These are phyloP conservation scores for Fomitopsis pinicola DNA, from an alignment of 1,284 basidiomycete species.

Conservation along the genomic window DNA sequence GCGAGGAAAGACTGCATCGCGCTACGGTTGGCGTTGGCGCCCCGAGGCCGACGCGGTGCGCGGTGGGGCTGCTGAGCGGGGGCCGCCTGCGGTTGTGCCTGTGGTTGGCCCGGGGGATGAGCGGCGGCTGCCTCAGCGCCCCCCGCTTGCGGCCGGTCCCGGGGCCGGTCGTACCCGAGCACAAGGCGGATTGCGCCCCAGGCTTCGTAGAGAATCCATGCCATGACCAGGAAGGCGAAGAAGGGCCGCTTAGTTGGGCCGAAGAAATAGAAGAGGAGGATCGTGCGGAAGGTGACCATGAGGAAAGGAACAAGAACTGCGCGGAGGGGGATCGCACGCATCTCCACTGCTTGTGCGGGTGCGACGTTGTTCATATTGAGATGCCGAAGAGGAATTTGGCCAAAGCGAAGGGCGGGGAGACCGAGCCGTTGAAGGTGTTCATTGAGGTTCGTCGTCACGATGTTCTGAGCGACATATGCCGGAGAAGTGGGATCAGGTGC, in stretches of 20 bases:
- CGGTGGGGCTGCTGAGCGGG: background rate
- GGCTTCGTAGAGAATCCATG: constrained; percentile 73
- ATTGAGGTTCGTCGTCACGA: constrained; percentile 44
- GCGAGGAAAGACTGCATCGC: constrained; percentile 41
- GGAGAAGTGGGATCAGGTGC: constrained; percentile 23
- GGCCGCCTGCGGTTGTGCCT: constrained; percentile 2
- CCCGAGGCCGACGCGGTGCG: constrained; percentile 10
- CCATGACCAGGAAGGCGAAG: constrained; percentile 60
- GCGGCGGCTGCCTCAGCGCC: constrained; percentile 2
- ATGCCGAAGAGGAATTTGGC: constrained; percentile 23
- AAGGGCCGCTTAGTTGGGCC: constrained; percentile 72
- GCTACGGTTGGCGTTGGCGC: constrained; percentile 5
- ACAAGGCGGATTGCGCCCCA: constrained; percentile 66
- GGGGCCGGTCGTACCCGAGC: constrained; percentile 22
- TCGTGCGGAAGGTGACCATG: constrained; percentile 64
- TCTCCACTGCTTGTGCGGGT: constrained; percentile 32
- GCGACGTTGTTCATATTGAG: constrained; percentile 22
- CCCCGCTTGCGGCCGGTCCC: constrained; percentile 5
- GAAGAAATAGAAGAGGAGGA: constrained; percentile 74
- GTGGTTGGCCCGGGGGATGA: background rate
- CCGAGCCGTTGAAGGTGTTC: constrained; percentile 59
- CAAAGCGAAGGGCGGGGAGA: constrained; percentile 43
- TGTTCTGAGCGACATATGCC: constrained; percentile 9
- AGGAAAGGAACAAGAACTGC: constrained; percentile 63
- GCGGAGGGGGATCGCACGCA: constrained; percentile 49